A percentile compares a stretch with the other conserved stretches of the same genome.
phyloP scores from a whole-genome alignment of 768 basidiomycete species.

The Boletus vermiculosoides region DNA sequence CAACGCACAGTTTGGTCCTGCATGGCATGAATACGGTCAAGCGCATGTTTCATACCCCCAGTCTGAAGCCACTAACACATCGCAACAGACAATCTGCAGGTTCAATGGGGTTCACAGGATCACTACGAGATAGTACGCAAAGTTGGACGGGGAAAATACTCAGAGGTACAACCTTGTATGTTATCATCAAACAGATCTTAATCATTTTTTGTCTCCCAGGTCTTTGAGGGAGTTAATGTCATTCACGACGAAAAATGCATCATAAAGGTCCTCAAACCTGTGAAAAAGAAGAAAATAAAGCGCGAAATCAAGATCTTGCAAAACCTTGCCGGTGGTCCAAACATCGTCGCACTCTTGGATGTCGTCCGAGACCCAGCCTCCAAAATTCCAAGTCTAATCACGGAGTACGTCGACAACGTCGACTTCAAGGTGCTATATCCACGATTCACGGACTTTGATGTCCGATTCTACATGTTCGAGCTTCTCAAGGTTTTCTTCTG shows the following conservation, averaged over 20 bases:
- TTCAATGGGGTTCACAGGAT: slow-evolving; percentile 97
- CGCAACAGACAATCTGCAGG: slow-evolving; percentile 82
- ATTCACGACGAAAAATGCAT: slow-evolving; percentile 93
- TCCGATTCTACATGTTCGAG: slow-evolving; percentile 96
- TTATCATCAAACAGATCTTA: slow-evolving; percentile 14
- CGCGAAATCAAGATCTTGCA: slow-evolving; percentile 98
- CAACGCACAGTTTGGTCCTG: slow-evolving; percentile 80
- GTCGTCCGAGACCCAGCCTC: slow-evolving; percentile 95
- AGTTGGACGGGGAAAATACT: slow-evolving; percentile 94
- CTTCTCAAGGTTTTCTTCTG: slow-evolving; percentile 71
- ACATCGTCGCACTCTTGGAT: slow-evolving; percentile 89
- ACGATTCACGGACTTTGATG: slow-evolving; percentile 92
- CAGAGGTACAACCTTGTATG: slow-evolving; percentile 58
- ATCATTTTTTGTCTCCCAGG: slow-evolving; percentile 42
- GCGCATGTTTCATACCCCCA: slow-evolving; percentile 4
- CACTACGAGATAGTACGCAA: slow-evolving; percentile 98
- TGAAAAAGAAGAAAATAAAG: slow-evolving; percentile 99
- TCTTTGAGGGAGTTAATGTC: slow-evolving; percentile 92
- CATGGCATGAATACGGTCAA: slow-evolving; percentile 96
- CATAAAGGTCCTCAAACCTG: slow-evolving; percentile 97
- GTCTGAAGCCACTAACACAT: slow-evolving; percentile 14
- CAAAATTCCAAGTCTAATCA: slow-evolving; percentile 95
- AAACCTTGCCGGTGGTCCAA: slow-evolving; percentile 94
- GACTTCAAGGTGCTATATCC: slow-evolving; percentile 98
- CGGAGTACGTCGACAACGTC: slow-evolving; percentile 97